Evolutionary conservation across 179 eudicot genomes (phyloP).

Genomic region (Heliamphora pulchella): DNA sequence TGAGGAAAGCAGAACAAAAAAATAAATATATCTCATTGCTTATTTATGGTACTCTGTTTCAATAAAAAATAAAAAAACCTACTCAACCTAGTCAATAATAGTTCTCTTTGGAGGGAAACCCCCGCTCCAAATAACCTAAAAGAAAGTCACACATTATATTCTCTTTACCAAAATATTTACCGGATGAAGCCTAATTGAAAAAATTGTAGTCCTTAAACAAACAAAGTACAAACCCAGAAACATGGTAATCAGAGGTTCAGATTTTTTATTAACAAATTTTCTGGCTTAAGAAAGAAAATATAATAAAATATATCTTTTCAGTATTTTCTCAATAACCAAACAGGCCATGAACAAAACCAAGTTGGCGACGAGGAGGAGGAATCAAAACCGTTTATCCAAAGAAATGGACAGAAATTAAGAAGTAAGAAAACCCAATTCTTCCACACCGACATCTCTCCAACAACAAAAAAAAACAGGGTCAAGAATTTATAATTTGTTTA

Average conservation of each 20-base stretch:
- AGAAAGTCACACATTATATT: too few species aligned
- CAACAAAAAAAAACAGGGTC: too few species aligned
- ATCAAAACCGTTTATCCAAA: not conserved
- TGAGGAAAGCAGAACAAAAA: not conserved
- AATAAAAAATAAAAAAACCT: too few species aligned
- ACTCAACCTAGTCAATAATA: too few species aligned
- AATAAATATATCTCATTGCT: not conserved
- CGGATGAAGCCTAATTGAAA: not conserved
- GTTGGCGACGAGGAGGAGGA: not conserved
- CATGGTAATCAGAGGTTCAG: not conserved
- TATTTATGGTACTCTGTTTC: too few species aligned
- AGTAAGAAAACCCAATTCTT: not conserved
- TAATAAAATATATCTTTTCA: not conserved
- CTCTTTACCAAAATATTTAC: not conserved
- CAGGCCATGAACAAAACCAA: not conserved
- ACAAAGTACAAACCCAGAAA: not conserved
- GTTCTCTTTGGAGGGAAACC: too few species aligned
- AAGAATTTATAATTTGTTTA: not conserved
- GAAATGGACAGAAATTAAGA: not conserved
- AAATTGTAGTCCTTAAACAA: not conserved
- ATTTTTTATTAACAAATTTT: not conserved
- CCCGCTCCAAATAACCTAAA: too few species aligned
- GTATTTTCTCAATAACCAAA: slow-evolving; percentile 2
- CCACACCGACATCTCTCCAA: not conserved
- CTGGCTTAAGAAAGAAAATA: not conserved